Base-by-base conservation (phyloP, 164 flowering plant species). In the Warburgia ugandensis region DNA sequence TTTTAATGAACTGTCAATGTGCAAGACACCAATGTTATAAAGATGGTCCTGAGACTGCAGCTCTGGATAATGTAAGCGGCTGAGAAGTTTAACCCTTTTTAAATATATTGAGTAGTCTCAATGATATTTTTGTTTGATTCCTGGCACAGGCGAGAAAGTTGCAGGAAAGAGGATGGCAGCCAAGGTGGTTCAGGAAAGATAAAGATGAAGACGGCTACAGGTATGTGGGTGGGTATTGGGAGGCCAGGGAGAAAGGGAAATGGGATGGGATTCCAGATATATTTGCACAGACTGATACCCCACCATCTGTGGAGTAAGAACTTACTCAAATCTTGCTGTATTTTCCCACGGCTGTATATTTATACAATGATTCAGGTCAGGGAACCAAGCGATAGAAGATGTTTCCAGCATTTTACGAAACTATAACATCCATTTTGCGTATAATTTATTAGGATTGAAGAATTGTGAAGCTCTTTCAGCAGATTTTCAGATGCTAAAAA, bases 101-200 rank as follows among this genome's bases (percentile, higher is more conserved):
- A 13, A 13, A 2, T 39, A 16, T 39, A n/a, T 14, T 16, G 16
- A 14, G 43, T 16, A 9, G 21, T n/a, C 20, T 16, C 16, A 39
- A 39, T 21, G 47, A 17, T 21, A 17, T 27, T 7, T 45, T 25
- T 16, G 31, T 26, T n/a, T 35, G 42, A 25, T 50, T 41, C 22
- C 10, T 41, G 39, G 22, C 38, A 53, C 77, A 92, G 99, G 96
- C 99, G 25, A 80, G 99, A 69, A 86, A 66, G 66, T 45, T 92
- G 69, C 97, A 88, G 68, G 99, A 92, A 48, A 79, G 95, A 59
- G 99, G 97, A 19, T 92, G 99, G 99, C 78, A 81, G 39, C 97
- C 97, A 1, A 82, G 86, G 64, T 92, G 99, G 99, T 92, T 92
- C 46, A 46, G 48, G 50, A 88, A 78, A 64, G 97, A 83, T 48